Base-by-base conservation (phyloP, 2,329 filamentous ascomycete species). In the Botrytis cinerea region DNA sequence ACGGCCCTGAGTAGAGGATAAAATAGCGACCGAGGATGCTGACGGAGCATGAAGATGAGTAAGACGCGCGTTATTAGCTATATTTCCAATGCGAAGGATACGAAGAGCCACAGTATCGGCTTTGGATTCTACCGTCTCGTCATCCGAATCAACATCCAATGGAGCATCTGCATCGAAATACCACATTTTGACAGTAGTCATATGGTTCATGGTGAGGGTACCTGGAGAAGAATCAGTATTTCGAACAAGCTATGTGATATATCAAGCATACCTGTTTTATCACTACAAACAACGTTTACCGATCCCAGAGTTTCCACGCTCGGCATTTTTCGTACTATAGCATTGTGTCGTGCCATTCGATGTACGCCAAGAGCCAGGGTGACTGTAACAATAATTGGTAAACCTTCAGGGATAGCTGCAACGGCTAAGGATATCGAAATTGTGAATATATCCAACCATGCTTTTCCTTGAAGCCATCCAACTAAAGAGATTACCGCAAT, bases 201-300 rank as follows among this genome's bases (percentile, higher is more conserved):
- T 98, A 81, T 99, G 96, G 81, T 98, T 99, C 81, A 95, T 94
- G 0, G 96, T 99, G 75, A 99, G 85, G 1, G 96, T 99, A 46
- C 95, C 91, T 91, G 66, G 20, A 28, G 25, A 28, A 60, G 16
- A 43, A 67, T 80, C 75, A 82, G 76, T n/a, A 71, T 64, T 70
- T 76, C 45, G 45, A 32, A 43, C 32, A 32, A 70, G 28, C 9
- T 10, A 59, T 64, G 43, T 51, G 64, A 46, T 61, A 22, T 25
- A 61, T 25, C 60, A 62, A 22, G 75, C 81, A 78, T 83, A 90
- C 90, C 94, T 61, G 96, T 99, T 84, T 99, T 99, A 85, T 99
- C 96, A 78, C 94, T 98, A 84, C 97, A 99, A 10, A 99, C 94
- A n/a, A 99, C 95, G 79, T 98, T 99, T 74, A 99, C 96, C n/a